Percentiles rank a stretch among this genome's conserved stretches.
Conservation (phyloP, 1,284 basidiomycete genomes). For the Irpex lacteus region DNA sequence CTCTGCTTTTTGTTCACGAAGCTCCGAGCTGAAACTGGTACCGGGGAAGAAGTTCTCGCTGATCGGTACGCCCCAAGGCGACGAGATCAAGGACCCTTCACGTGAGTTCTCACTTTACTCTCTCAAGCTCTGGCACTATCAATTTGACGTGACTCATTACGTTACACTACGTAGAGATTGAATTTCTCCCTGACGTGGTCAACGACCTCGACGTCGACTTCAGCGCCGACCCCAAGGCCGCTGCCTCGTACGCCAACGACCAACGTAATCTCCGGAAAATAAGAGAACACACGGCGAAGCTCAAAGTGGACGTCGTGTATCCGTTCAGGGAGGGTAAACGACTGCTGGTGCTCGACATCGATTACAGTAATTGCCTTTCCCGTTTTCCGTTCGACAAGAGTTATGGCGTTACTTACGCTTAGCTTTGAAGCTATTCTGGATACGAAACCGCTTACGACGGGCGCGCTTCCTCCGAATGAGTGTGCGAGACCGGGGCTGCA, state of each 20-base stretch:
- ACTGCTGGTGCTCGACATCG: conserved; percentile 83
- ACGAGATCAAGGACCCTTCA: conserved; percentile 79
- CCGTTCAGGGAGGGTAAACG: conserved; percentile 75
- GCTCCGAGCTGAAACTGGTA: conserved; percentile 56
- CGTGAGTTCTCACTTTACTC: conserved; percentile 25
- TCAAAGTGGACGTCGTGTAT: conserved; percentile 73
- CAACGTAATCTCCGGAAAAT: conserved; percentile 78
- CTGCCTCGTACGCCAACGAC: conserved; percentile 64
- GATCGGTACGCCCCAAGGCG: conserved; percentile 79
- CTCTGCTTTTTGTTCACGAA: conserved; percentile 21
- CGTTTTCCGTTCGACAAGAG: neutral
- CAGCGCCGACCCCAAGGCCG: conserved; percentile 54
- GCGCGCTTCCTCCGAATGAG: conserved; percentile 73
- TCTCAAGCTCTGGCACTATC: too few relatives aligned
- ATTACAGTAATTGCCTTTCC: conserved; percentile 62
- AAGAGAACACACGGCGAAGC: conserved; percentile 64
- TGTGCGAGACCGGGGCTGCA: conserved; percentile 84
- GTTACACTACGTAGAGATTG: conserved; percentile 44
- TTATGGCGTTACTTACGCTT: neutral
- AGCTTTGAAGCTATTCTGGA: conserved; percentile 65
- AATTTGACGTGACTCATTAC: too few relatives aligned
- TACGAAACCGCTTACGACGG: conserved; percentile 77
- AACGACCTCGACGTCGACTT: conserved; percentile 84
- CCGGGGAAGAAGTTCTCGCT: conserved; percentile 75
- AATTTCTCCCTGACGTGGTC: conserved; percentile 66